Evolutionary conservation across 2,329 filamentous ascomycete genomes (phyloP), one percentile per base, ranked within the genome.

Genomic region (Colletotrichum spinosum): DNA sequence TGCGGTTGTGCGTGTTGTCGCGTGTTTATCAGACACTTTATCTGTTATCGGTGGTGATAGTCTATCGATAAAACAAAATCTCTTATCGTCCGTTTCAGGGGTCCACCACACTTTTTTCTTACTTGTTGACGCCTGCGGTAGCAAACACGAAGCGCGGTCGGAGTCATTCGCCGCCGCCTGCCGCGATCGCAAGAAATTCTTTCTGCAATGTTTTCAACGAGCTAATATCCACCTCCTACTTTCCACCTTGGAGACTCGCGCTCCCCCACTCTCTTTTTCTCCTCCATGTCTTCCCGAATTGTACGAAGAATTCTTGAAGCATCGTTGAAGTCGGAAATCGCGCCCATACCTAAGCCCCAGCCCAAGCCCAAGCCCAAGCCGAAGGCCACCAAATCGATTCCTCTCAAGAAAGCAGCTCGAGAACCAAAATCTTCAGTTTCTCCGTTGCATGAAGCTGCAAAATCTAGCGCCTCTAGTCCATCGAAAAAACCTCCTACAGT

Each of bases 191-290:
- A 25, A 25, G 25, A 25, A 25, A 25, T 25, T 25, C 25, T 48
- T 55, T 61, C 53, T 55, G 52, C 46, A 25, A 65, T 56, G 62
- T 65, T 39, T 39, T 62, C 25, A 25, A 25, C 25, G 25, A 5
- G 25, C 25, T 65, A 58, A 65, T 65, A 65, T 65, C 62, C 62
- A 65, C 62, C 38, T 51, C 38, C 51, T 55, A 37, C 8, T 6
- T 12, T 25, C 48, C 46, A 35, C 34, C 35, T 39, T 52, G n/a
- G 58, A 62, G 58, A 52, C 33, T 65, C 41, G 48, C 12, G 52
- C 62, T 65, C 62, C 52, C 52, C 48, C 62, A 62, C 62, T 38
- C 42, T 65, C 62, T 33, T 56, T 56, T 52, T 13, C 58, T 25
- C 12, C 62, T 56, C 42, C 46, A 65, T 65, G 62, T 56, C 50